A percentile compares a stretch with the other conserved stretches of the same genome.
phyloP scores from a whole-genome alignment of 2,329 filamentous ascomycete species.

The Penicillium sp. region DNA sequence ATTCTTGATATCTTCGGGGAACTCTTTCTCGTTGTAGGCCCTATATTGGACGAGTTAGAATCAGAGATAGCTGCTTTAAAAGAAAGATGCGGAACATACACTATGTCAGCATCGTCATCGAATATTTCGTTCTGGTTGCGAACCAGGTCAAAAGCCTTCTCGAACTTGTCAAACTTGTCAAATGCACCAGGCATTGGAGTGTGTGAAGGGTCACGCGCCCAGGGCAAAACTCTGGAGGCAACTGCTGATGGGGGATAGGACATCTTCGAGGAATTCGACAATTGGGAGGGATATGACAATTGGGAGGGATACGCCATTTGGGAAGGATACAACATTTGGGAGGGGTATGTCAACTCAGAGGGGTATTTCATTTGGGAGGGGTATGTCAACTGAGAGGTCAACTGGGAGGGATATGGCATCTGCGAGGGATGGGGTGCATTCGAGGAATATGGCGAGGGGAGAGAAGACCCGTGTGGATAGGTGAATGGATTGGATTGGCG shows the following conservation, averaged over 20 bases:
- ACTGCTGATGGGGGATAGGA: not conserved
- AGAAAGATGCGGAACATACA: not conserved
- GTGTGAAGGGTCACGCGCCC: not conserved
- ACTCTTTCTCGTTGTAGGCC: constrained; percentile 41
- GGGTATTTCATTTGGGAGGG: not conserved
- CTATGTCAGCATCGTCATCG: constrained; percentile 6
- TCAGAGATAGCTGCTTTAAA: not conserved
- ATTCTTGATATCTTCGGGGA: constrained; percentile 65
- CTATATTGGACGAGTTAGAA: constrained; percentile 18
- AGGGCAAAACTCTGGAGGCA: not conserved
- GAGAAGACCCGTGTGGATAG: not conserved
- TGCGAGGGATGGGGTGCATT: not conserved
- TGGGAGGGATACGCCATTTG: not conserved
- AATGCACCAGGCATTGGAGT: not conserved
- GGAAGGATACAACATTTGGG: not conserved
- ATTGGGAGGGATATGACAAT: not conserved
- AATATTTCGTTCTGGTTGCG: constrained; percentile 5
- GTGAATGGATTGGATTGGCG: not conserved
- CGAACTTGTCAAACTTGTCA: not conserved
- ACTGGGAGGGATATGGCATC: not conserved
- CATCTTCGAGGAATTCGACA: not conserved
- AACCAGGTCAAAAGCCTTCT: constrained; percentile 4
- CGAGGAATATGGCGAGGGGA: not conserved
- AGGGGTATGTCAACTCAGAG: not conserved
- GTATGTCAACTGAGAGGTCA: not conserved